Evolutionary conservation across 352 stramenopile species (phyloP).

Genomic region (Phytophthora parvispora): DNA sequence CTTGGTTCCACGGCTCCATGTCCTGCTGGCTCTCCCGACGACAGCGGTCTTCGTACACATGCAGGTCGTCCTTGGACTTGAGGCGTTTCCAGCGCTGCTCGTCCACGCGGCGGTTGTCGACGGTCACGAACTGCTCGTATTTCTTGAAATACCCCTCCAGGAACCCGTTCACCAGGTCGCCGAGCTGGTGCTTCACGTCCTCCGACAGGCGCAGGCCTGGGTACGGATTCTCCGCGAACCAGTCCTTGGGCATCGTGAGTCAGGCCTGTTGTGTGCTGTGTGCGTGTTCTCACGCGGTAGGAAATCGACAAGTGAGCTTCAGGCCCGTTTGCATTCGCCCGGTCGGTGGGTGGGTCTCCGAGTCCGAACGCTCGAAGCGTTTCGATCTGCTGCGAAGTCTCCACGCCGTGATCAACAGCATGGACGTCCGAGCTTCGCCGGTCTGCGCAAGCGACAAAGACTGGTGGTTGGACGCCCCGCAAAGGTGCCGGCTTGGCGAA

Average conservation of each 20-base stretch:
- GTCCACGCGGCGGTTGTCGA: slow-evolving; percentile 40
- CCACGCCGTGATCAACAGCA: no score
- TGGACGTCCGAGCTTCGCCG: no score
- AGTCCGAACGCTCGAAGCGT: no score
- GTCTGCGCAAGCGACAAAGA: no score
- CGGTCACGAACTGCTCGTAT: slow-evolving; percentile 49
- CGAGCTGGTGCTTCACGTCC: slow-evolving; percentile 29
- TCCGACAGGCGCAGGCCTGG: slow-evolving; percentile 31
- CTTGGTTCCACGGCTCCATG: background rate
- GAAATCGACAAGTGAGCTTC: background rate
- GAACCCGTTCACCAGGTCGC: slow-evolving; percentile 37
- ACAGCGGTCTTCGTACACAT: slow-evolving; percentile 49
- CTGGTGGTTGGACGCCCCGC: no score
- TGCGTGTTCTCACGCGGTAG: background rate
- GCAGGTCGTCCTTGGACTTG: slow-evolving; percentile 50
- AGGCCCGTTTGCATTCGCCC: background rate
- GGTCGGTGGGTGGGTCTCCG: background rate
- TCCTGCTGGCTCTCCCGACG: background rate
- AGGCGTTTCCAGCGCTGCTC: slow-evolving; percentile 47
- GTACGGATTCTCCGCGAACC: slow-evolving; percentile 39
- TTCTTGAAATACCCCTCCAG: slow-evolving; percentile 47
- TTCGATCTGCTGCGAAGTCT: no score
- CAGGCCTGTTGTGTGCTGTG: background rate
- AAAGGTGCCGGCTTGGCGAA: no score
- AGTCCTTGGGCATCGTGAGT: slow-evolving; percentile 32